phyloP scores from a whole-genome alignment of 805 yeast species.

The baker's yeast (Saccharomyces cerevisiae) region DNA sequence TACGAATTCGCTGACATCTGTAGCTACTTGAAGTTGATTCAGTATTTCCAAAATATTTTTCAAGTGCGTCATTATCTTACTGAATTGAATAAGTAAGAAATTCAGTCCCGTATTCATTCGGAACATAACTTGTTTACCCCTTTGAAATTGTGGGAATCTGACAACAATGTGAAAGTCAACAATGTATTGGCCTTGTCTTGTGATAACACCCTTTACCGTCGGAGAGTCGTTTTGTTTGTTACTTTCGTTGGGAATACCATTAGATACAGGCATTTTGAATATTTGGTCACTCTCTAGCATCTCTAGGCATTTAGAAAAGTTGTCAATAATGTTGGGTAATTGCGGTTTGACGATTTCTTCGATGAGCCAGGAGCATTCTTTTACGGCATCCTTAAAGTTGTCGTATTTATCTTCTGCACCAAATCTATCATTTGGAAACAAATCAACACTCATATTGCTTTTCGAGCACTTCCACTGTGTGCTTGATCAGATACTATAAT shows the following conservation, averaged over 20 bases:
- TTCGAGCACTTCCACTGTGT: background rate
- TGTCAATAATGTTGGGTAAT: slow-evolving; percentile 39
- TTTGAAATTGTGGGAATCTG: slow-evolving; percentile 32
- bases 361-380: slow-evolving; percentile 40
- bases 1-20: slow-evolving; percentile 29
- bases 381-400: slow-evolving; percentile 4
- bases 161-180: slow-evolving; percentile 39
- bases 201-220: slow-evolving; percentile 49
- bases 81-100: slow-evolving; percentile 36
- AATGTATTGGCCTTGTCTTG: slow-evolving; percentile 47
- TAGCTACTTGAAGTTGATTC: slow-evolving; percentile 38
- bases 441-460: slow-evolving; percentile 28
- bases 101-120: slow-evolving; percentile 31
- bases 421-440: slow-evolving; percentile 26
- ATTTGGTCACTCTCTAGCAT: slow-evolving; percentile 33
- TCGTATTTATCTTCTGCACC: slow-evolving; percentile 12
- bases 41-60: slow-evolving; percentile 20
- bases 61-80: slow-evolving; percentile 2
- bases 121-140: slow-evolving; percentile 35
- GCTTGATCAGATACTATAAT: background rate
- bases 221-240: slow-evolving; percentile 8
- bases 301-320: slow-evolving; percentile 35
- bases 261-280: slow-evolving; percentile 46
- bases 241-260: slow-evolving; percentile 8
- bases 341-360: slow-evolving; percentile 40